A percentile compares a stretch with the other conserved stretches of the same genome.
Conservation (phyloP, 2,329 filamentous ascomycete genomes). For the Fusarium pseudonygamai region DNA sequence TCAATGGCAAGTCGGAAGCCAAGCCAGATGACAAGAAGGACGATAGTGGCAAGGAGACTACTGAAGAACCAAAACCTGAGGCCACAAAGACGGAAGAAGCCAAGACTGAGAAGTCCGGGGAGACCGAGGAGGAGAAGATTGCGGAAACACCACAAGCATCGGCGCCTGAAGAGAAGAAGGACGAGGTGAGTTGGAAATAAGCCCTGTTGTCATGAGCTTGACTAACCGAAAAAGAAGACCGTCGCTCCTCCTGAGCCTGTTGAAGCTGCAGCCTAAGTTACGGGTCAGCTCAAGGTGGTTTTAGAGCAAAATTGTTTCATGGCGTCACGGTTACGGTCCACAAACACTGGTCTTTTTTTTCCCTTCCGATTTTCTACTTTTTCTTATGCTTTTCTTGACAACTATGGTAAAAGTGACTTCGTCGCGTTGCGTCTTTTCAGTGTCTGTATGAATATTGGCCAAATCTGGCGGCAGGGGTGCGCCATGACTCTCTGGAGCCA, state of each 20-base stretch:
- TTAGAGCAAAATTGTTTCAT: conserved; percentile 40
- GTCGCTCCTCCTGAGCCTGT: conserved; percentile 47
- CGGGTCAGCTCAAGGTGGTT: conserved; percentile 30
- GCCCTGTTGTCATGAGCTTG: not conserved
- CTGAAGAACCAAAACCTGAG: conserved; percentile 51
- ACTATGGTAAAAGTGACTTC: conserved; percentile 41
- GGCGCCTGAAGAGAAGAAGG: conserved; percentile 41
- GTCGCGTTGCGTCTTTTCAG: conserved; percentile 28
- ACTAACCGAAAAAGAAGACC: conserved; percentile 36
- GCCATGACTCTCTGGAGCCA: conserved; percentile 22
- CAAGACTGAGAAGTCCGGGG: conserved; percentile 40
- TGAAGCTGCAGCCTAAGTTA: conserved; percentile 49
- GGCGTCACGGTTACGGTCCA: conserved; percentile 44
- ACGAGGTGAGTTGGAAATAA: conserved; percentile 47
- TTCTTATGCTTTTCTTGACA: conserved; percentile 26
- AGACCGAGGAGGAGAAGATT: conserved; percentile 34
- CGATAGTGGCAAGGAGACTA: conserved; percentile 52
- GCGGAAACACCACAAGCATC: conserved; percentile 25
- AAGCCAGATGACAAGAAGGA: conserved; percentile 54
- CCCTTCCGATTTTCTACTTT: conserved; percentile 22
- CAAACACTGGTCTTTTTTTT: conserved; percentile 39
- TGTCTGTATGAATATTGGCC: conserved; percentile 45
- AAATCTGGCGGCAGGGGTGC: conserved; percentile 26
- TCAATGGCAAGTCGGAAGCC: conserved; percentile 56
- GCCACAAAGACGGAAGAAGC: conserved; percentile 44